These are phyloP conservation scores for Begonia fuchsioides DNA, from an alignment of 306 rosid species.

Conservation along the genomic window DNA sequence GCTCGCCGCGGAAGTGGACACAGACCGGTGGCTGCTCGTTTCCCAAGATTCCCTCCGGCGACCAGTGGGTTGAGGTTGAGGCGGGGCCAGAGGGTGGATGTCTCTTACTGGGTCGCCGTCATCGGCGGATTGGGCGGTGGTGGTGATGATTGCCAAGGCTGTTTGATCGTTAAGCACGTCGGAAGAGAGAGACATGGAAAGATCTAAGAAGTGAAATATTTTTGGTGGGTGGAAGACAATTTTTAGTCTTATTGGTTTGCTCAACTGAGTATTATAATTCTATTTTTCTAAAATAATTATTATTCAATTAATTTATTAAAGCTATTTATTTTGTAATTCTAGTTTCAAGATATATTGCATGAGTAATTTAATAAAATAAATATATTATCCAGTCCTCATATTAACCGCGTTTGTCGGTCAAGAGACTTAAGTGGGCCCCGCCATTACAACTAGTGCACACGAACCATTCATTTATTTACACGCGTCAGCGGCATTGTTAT, in stretches of 20 bases:
- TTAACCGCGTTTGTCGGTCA: background rate
- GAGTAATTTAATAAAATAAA: too few relatives aligned
- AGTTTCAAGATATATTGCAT: too few relatives aligned
- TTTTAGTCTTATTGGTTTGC: background rate
- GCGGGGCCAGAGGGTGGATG: constrained; percentile 74
- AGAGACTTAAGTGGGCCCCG: background rate
- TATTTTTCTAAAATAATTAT: background rate
- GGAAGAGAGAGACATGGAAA: background rate
- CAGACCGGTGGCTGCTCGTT: constrained; percentile 39
- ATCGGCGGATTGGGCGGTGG: constrained; percentile 11
- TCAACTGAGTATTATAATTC: background rate
- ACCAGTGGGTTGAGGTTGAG: constrained; percentile 11
- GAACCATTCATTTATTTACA: background rate
- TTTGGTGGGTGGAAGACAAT: background rate
- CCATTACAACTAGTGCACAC: background rate
- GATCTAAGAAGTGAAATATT: too few relatives aligned
- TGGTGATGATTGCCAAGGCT: background rate
- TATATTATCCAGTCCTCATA: too few relatives aligned
- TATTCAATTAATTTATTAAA: too few relatives aligned
- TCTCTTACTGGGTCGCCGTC: constrained; percentile 48
- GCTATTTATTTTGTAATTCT: background rate
- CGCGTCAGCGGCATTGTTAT: background rate
- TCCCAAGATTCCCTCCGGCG: constrained; percentile 51
- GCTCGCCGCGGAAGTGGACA: constrained; percentile 43
- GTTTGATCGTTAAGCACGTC: constrained; percentile 35